Base-by-base conservation (phyloP, 1,284 basidiomycete species). In the Laetiporus sulphureus region DNA sequence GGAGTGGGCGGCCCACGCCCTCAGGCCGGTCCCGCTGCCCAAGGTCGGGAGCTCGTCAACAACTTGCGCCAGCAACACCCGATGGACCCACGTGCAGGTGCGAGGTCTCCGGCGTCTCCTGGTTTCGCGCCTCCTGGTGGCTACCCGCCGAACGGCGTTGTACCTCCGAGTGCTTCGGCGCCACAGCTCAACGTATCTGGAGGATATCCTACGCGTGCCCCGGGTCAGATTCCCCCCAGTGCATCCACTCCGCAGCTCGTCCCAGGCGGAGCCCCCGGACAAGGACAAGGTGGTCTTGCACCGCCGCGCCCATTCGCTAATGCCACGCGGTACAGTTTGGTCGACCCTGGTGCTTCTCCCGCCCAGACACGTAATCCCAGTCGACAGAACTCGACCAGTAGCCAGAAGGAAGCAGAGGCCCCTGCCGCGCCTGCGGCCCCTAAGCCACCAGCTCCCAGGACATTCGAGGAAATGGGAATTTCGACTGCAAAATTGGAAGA, bases 401-500 rank as follows among this genome's bases (percentile, higher is more conserved):
- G n/a, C n/a, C 29, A 18, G 10, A 27, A 42, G 5, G 30, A 23
- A 15, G 31, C 27, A 6, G 13, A 13, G n/a, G 31, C 37, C 23
- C 30, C 35, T 21, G 22, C 12, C 8, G 29, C 41, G 15, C 41
- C 36, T 20, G 16, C 27, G 13, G n/a, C 29, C 11, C 35, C 35
- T 8, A 42, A 38, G 36, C 23, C 39, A 7, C 68, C 68, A 49
- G 73, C 77, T 6, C 80, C 88, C 2, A 71, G 83, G 55, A 94
- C 90, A 33, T 96, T 95, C 63, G 86, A 83, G 25, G 92, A 95
- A 69, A 94, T 95, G 91, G 91, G 91, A 0, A 83, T 91, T 54
- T 71, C 77, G 36, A 78, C 82, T 13, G 76, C 72, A 32, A 86
- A 83, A 53, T 73, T 77, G 36, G 78, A 90, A 55, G 77, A 87